phyloP scores from a whole-genome alignment of 805 yeast species.

The Saccharomycopsis sp. region DNA sequence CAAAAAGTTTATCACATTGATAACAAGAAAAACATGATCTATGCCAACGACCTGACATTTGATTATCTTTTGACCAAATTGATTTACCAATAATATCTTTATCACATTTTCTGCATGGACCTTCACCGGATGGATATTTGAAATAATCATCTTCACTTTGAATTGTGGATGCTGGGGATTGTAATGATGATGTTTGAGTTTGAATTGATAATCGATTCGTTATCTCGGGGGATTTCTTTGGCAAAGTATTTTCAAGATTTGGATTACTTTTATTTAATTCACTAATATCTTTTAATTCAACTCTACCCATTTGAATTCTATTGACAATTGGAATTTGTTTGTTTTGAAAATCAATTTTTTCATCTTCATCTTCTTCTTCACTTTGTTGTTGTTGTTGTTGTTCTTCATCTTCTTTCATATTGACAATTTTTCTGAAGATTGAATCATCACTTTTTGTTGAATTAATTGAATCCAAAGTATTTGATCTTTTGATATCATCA shows the following conservation, averaged over 20 bases:
- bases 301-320: constrained; percentile 15
- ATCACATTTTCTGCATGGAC: constrained; percentile 74
- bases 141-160: constrained; percentile 5
- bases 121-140: constrained; percentile 48
- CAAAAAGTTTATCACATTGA: constrained; percentile 47
- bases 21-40: constrained; percentile 72
- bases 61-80: constrained; percentile 61
- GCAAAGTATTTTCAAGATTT: neutral
- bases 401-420: constrained; percentile 7
- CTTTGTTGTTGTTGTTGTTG: neutral
- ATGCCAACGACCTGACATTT: constrained; percentile 90
- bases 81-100: constrained; percentile 48
- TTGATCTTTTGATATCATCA: neutral
- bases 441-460: constrained; percentile 8
- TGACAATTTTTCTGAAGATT: constrained; percentile 12
- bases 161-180: constrained; percentile 7
- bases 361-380: neutral
- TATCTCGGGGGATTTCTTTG: neutral
- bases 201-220: neutral
- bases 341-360: neutral
- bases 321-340: constrained; percentile 7
- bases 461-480: constrained; percentile 11
- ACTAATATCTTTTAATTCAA: constrained; percentile 14
- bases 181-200: neutral
- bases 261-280: constrained; percentile 7